Evolutionary conservation across 2,329 filamentous ascomycete genomes (phyloP), one percentile per base, ranked within the genome.

Genomic region (Chaetothyriales sp.): DNA sequence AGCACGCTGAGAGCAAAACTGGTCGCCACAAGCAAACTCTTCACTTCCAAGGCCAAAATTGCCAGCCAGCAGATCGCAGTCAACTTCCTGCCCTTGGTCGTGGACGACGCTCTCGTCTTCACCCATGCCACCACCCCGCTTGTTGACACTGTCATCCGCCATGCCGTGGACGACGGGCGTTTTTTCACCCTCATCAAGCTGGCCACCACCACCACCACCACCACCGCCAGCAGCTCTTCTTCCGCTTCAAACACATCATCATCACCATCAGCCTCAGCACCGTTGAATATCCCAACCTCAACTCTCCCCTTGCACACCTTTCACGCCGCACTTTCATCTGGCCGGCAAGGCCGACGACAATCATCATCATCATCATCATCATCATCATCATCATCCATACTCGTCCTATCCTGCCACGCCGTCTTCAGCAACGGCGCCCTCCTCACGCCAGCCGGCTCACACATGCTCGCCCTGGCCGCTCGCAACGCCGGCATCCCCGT

Each of bases 391-490:
- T 47, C 52, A 12, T 26, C 47, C 12, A 77, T 78, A 64, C 74
- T 80, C 18, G 79, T 82, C 56, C 77, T 81, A 1, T 79, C 79
- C 44, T 70, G 79, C 1, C 90, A 96, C 66, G 89, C 88, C 43
- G 87, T 96, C 15, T 86, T 93, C 18, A 86, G 94, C 63, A 94
- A 95, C 63, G 92, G 92, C 47, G 90, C 90, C 39, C 84, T 96
- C 59, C 86, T 98, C 59, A 90, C 85, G 20, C 75, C 89, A 47
- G 78, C 96, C 69, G 90, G 90, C 22, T 83, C 80, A 3, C 90
- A 86, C 60, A 88, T 95, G 70, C 83, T 96, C 59, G 89, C 86
- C 1, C 72, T 87, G 59, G 71, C 95, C 49, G 88, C 89, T 4
- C 81, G 82, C 61, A 77, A 77, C 12, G 76, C 77, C 54, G 79